Evolutionary conservation across 805 yeast genomes (phyloP).

Genomic region (Metschnikowia sp.): DNA sequence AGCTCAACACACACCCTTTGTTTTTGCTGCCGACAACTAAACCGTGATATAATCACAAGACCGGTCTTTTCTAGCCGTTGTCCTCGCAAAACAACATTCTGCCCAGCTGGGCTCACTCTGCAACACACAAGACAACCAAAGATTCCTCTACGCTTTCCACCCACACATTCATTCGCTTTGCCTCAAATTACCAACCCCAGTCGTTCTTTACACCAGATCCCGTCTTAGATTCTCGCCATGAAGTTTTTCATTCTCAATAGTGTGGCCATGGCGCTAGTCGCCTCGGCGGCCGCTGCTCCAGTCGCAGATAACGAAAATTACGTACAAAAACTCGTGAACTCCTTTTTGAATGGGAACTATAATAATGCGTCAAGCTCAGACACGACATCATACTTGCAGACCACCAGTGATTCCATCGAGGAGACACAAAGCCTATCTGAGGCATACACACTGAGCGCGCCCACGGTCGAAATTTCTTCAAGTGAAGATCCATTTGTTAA

Average conservation of each 20-base stretch:
- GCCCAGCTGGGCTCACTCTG: too few species aligned
- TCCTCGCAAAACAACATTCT: too few species aligned
- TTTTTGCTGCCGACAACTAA: not conserved
- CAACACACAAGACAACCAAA: too few species aligned
- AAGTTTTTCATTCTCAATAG: conserved; percentile 3
- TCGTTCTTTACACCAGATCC: conserved; percentile 18
- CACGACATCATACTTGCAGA: too few species aligned
- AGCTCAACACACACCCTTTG: not conserved
- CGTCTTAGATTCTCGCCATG: conserved; percentile 2
- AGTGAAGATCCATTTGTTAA: too few species aligned
- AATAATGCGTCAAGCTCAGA: not conserved
- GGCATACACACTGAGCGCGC: too few species aligned
- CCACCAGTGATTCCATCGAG: too few species aligned
- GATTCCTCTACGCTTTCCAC: too few species aligned
- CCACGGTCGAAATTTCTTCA: too few species aligned
- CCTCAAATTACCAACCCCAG: conserved; percentile 19
- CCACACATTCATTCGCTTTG: too few species aligned
- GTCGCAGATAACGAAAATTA: not conserved
- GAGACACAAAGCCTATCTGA: too few species aligned
- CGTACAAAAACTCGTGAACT: conserved; percentile 4
- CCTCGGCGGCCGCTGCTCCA: conserved; percentile 9
- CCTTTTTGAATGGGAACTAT: not conserved
- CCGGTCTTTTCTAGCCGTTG: too few species aligned
- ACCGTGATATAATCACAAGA: not conserved
- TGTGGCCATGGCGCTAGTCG: conserved; percentile 7